Evolutionary conservation across 345 rosid species (phyloP).

Genomic region (Ceriops tagal): DNA sequence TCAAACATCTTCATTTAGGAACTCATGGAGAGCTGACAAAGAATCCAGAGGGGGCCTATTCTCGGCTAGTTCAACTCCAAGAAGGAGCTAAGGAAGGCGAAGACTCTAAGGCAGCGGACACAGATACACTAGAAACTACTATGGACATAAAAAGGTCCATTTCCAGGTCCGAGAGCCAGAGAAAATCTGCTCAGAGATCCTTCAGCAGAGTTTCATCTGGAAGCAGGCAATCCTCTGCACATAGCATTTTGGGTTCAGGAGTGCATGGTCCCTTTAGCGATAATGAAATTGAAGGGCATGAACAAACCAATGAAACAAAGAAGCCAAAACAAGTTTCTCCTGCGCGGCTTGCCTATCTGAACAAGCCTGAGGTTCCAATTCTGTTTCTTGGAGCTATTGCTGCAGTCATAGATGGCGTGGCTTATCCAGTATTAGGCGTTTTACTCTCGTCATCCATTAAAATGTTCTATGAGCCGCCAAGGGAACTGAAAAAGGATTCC

Average conservation of each 20-base stretch:
- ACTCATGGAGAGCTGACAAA: conserved; percentile 57
- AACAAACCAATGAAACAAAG: conserved; percentile 11
- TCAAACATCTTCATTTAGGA: conserved; percentile 28
- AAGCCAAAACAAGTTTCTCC: conserved; percentile 49
- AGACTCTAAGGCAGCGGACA: conserved; percentile 11
- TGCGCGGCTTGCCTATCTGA: conserved; percentile 54
- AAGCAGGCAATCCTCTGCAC: conserved; percentile 40
- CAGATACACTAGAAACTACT: conserved; percentile 15
- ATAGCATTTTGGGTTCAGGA: conserved; percentile 17
- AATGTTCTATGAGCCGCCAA: conserved; percentile 54
- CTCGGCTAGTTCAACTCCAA: conserved; percentile 73
- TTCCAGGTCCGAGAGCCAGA: conserved; percentile 29
- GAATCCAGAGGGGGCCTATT: conserved; percentile 67
- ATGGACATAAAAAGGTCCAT: conserved; percentile 11
- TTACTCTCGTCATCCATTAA: conserved; percentile 60
- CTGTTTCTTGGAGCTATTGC: conserved; percentile 54
- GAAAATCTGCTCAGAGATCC: conserved; percentile 31
- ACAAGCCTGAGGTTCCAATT: conserved; percentile 67
- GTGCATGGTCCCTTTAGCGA: conserved; percentile 30
- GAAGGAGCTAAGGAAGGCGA: conserved; percentile 47
- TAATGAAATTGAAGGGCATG: conserved; percentile 18
- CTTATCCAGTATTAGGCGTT: conserved; percentile 74
- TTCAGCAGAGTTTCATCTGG: conserved; percentile 43
- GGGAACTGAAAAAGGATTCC: conserved; percentile 48
- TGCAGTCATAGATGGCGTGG: conserved; percentile 55